Evolutionary conservation across 495 filamentous ascomycete genomes (phyloP).

Genomic region (Trichoderma erinaceum): DNA sequence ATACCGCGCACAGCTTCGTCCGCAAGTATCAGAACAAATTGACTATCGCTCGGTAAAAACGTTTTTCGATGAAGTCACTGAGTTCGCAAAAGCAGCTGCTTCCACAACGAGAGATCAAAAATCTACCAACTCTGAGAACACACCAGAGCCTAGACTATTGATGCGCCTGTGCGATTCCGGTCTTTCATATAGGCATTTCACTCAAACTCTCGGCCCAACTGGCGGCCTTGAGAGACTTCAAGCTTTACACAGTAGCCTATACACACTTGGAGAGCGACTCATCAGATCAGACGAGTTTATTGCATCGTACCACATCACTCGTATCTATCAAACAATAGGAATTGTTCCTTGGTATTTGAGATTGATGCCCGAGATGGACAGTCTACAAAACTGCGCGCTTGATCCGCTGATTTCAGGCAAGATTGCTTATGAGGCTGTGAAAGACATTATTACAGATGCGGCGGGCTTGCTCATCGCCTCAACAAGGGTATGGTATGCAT

Average conservation of each 20-base stretch:
- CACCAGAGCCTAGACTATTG: background rate
- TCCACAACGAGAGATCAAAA: background rate
- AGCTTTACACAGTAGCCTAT: background rate
- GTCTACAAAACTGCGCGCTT: background rate
- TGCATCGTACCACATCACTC: background rate
- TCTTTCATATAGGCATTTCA: background rate
- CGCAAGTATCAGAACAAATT: background rate
- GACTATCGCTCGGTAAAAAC: background rate
- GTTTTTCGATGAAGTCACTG: background rate
- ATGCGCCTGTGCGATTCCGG: background rate
- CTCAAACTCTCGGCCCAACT: background rate
- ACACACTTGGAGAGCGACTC: background rate
- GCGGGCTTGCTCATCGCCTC: background rate
- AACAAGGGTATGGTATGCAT: background rate
- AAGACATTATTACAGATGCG: background rate
- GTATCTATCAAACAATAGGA: conserved; percentile 1
- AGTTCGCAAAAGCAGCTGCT: background rate
- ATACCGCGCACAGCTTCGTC: background rate
- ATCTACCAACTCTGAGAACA: background rate
- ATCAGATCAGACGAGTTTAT: background rate
- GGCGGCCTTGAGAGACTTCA: background rate
- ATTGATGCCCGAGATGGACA: background rate
- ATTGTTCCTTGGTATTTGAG: background rate
- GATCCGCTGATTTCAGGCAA: background rate
- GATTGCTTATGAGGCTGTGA: background rate